These are phyloP conservation scores for Suillus occidentalis DNA, from an alignment of 768 basidiomycete species.

Conservation along the genomic window DNA sequence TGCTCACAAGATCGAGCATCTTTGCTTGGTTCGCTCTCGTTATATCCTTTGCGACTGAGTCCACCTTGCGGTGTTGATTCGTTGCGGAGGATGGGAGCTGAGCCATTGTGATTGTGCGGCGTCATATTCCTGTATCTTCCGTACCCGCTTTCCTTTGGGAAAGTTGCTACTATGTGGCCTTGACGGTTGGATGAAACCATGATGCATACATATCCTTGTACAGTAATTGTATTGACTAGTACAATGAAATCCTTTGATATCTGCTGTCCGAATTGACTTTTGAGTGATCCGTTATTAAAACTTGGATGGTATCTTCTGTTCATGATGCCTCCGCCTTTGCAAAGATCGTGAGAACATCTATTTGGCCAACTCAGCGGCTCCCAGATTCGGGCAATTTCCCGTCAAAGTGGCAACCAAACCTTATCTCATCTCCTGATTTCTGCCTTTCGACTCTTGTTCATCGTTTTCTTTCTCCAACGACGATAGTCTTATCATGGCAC, in stretches of 20 bases:
- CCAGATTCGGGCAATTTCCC: conserved; percentile 24
- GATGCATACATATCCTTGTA: conserved; percentile 52
- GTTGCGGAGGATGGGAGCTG: conserved; percentile 40
- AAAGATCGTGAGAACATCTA: not conserved
- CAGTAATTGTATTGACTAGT: not conserved
- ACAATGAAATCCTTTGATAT: not conserved
- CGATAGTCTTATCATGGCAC: conserved; percentile 42
- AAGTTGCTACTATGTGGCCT: conserved; percentile 71
- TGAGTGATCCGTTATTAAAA: not conserved
- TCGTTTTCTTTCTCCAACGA: conserved; percentile 22
- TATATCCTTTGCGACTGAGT: conserved; percentile 42
- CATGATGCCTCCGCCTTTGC: too few relatives aligned
- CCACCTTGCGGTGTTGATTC: conserved; percentile 57
- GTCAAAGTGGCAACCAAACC: conserved; percentile 33
- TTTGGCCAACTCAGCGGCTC: conserved; percentile 13
- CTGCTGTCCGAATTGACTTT: too few relatives aligned
- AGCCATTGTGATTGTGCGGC: conserved; percentile 48
- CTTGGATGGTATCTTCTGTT: not conserved
- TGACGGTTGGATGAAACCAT: conserved; percentile 87
- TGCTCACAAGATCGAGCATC: conserved; percentile 51
- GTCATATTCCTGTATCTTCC: conserved; percentile 85
- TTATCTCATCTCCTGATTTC: conserved; percentile 38
- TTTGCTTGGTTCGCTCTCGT: conserved; percentile 37
- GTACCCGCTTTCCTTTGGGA: conserved; percentile 45
- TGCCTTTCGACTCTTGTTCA: conserved; percentile 28